A percentile compares a stretch with the other conserved stretches of the same genome.
These are phyloP conservation scores for Naematelia encephala DNA, from an alignment of 768 basidiomycete genomes.

Conservation along the genomic window DNA sequence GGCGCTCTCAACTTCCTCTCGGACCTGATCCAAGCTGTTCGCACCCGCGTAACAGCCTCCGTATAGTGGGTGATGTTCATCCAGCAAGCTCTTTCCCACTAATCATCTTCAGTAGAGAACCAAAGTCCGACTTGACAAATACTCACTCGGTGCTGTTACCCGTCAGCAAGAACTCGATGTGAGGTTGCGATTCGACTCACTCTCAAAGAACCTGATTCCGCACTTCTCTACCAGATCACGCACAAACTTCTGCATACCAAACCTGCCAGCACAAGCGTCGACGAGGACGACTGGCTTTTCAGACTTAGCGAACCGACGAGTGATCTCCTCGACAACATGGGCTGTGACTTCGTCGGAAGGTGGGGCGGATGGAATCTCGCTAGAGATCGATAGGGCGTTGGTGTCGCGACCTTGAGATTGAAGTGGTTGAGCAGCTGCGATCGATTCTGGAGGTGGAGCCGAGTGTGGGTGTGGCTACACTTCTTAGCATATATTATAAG, in stretches of 20 bases:
- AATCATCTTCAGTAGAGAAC: slow-evolving; percentile 7
- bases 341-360: slow-evolving; percentile 54
- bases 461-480: slow-evolving; percentile 45
- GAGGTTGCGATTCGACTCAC: slow-evolving; percentile 24
- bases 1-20: slow-evolving; percentile 47
- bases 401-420: slow-evolving; percentile 12
- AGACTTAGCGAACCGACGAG: slow-evolving; percentile 62
- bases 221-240: slow-evolving; percentile 43
- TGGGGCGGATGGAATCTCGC: slow-evolving; percentile 3
- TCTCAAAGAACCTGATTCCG: slow-evolving; percentile 49
- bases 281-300: slow-evolving; percentile 61
- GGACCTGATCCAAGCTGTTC: slow-evolving; percentile 39
- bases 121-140: too few relatives aligned
- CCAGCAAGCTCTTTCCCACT: slow-evolving; percentile 45
- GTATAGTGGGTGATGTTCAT: slow-evolving; percentile 47
- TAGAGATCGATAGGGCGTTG: slow-evolving; percentile 8
- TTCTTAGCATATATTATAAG: slow-evolving; percentile 1
- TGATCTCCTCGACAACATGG: slow-evolving; percentile 69
- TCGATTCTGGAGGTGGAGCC: slow-evolving; percentile 38
- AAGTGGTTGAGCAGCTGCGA: slow-evolving; percentile 12
- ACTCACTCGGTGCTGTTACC: slow-evolving; percentile 12
- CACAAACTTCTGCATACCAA: slow-evolving; percentile 44
- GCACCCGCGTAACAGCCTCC: slow-evolving; percentile 50
- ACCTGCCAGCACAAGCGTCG: slow-evolving; percentile 47
- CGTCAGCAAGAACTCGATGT: neutral